Conservation (phyloP, 768 basidiomycete species). For the Mycena amicta region DNA sequence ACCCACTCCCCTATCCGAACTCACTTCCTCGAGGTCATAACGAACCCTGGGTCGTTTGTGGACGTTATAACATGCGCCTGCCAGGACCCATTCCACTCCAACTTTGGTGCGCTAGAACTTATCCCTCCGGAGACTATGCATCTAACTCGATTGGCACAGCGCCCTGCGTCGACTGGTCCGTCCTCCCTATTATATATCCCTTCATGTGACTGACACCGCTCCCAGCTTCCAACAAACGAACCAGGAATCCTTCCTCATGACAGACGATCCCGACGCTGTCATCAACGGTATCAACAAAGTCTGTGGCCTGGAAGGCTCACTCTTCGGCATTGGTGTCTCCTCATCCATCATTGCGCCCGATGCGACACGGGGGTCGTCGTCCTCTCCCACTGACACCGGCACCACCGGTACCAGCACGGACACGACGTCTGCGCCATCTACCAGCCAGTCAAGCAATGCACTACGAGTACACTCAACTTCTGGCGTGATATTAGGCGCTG, state of each 20-base stretch:
- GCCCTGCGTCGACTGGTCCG: constrained; percentile 69
- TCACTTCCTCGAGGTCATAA: constrained; percentile 49
- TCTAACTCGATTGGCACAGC: too few species aligned
- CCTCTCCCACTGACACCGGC: background rate
- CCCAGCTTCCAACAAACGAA: constrained; percentile 58
- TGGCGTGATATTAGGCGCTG: background rate
- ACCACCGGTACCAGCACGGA: background rate
- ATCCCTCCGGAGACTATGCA: too few species aligned
- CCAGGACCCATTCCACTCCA: constrained; percentile 45
- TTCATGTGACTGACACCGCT: background rate
- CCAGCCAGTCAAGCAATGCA: background rate
- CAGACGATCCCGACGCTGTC: constrained; percentile 48
- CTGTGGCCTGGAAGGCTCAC: constrained; percentile 52
- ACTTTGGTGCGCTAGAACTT: constrained; percentile 20
- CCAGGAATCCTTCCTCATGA: constrained; percentile 53
- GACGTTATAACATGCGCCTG: constrained; percentile 68
- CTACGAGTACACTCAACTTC: background rate
- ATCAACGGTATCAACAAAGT: constrained; percentile 53
- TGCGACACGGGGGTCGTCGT: constrained; percentile 1
- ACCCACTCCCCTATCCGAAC: background rate
- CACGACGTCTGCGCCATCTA: background rate
- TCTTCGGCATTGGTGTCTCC: constrained; percentile 53
- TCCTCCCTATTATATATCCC: background rate
- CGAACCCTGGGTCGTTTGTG: constrained; percentile 65
- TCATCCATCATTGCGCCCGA: constrained; percentile 30